Evolutionary conservation across 1,284 basidiomycete genomes (phyloP).

Genomic region (Cryptococcus wingfieldii): DNA sequence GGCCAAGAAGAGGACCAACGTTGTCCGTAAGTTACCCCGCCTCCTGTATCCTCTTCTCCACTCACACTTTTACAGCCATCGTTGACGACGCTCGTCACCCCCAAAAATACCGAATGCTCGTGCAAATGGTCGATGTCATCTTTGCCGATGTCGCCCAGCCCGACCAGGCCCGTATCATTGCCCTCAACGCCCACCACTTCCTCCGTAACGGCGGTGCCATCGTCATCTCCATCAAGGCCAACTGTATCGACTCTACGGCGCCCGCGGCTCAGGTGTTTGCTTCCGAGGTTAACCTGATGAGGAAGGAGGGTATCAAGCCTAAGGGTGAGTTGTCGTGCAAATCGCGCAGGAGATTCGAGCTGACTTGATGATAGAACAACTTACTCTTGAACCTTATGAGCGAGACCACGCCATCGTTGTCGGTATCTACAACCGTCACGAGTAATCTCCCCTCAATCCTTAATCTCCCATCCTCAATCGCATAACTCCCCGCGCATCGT

Average conservation of each 20-base stretch:
- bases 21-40: constrained; percentile 70
- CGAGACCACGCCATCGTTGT: constrained; percentile 52
- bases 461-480: neutral
- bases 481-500: neutral
- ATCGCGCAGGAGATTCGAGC: constrained; percentile 19
- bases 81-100: constrained; percentile 95
- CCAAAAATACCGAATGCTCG: constrained; percentile 90
- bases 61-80: constrained; percentile 60
- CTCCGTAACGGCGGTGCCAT: constrained; percentile 89
- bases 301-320: constrained; percentile 79
- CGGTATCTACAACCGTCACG: constrained; percentile 45
- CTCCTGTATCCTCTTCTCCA: neutral
- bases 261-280: constrained; percentile 88
- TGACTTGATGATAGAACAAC: constrained; percentile 27
- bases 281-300: constrained; percentile 79
- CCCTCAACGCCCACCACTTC: constrained; percentile 91
- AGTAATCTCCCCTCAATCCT: constrained; percentile 2
- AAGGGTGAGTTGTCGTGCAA: constrained; percentile 70
- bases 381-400: constrained; percentile 58
- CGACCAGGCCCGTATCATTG: constrained; percentile 94
- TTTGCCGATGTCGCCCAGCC: constrained; percentile 99
- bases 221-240: constrained; percentile 98
- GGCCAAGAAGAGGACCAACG: constrained; percentile 99
- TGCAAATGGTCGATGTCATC: constrained; percentile 89
- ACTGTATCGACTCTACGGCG: constrained; percentile 95